A percentile compares a stretch with the other conserved stretches of the same genome.
Evolutionary conservation across 164 flowering plant genomes (phyloP).

Genomic region (Magnolia sinica): DNA sequence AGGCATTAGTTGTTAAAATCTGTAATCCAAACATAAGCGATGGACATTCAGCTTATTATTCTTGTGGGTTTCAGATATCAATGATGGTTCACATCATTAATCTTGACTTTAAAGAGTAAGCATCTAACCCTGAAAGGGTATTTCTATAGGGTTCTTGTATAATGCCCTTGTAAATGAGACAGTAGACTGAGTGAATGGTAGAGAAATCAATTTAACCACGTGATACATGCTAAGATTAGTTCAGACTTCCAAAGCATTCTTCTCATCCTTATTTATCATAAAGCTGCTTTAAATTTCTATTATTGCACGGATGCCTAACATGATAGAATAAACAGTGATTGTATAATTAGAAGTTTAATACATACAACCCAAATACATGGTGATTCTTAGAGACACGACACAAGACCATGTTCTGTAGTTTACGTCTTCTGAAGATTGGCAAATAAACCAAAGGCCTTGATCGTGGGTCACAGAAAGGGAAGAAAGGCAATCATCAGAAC

Average conservation of each 20-base stretch:
- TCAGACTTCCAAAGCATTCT: neutral
- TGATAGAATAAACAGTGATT: neutral
- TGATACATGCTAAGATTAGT: neutral
- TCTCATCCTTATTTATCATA: neutral
- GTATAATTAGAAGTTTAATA: too few relatives aligned
- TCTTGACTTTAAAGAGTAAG: neutral
- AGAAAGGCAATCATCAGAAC: neutral
- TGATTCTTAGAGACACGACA: neutral
- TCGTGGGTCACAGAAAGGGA: neutral
- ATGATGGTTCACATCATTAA: neutral
- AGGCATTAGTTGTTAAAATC: neutral
- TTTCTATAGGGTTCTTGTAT: neutral
- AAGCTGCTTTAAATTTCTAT: neutral
- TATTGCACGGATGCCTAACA: neutral
- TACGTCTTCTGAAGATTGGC: neutral
- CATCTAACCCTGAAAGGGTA: neutral
- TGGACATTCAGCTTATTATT: neutral
- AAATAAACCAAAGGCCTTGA: neutral
- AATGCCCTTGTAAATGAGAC: neutral
- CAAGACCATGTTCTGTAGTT: neutral
- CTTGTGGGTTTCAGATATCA: neutral
- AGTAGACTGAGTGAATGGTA: neutral
- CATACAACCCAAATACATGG: neutral
- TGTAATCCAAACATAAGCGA: neutral
- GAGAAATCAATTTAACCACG: neutral